Conservation (phyloP, 352 stramenopile species). For the Pythium volutum region DNA sequence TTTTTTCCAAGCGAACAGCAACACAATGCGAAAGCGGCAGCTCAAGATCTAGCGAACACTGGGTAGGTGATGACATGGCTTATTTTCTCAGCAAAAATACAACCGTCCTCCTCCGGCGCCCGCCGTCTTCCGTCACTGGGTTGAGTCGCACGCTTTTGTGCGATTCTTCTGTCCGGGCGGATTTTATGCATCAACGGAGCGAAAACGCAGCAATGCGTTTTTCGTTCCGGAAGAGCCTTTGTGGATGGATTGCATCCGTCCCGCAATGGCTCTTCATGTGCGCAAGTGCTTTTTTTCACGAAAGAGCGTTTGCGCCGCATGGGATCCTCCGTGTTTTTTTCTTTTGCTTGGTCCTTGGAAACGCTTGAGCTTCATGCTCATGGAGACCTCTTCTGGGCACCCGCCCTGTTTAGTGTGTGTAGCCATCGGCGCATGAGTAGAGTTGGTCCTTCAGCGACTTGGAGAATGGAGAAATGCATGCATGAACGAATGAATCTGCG, state of each 20-base stretch:
- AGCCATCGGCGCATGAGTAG: no score
- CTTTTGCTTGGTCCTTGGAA: neutral
- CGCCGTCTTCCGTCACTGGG: slow-evolving; percentile 86
- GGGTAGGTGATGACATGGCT: slow-evolving; percentile 36
- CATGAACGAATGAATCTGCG: no score
- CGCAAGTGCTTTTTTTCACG: neutral
- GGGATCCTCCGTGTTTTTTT: slow-evolving; percentile 18
- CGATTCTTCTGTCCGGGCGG: slow-evolving; percentile 91
- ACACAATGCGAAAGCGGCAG: slow-evolving; percentile 4
- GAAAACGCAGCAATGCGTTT: no score
- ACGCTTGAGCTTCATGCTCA: no score
- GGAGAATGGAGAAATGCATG: no score
- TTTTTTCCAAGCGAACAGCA: no score
- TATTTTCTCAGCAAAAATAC: slow-evolving; percentile 34
- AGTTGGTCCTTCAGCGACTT: no score
- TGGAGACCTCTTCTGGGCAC: no score
- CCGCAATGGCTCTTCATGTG: neutral
- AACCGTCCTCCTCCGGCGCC: slow-evolving; percentile 19
- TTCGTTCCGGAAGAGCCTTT: slow-evolving; percentile 4
- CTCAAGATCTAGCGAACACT: slow-evolving; percentile 29
- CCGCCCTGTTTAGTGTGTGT: no score
- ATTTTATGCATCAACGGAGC: slow-evolving; percentile 59
- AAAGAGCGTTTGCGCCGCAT: slow-evolving; percentile 15
- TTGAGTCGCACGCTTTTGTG: slow-evolving; percentile 58
- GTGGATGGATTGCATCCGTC: neutral